Conservation (phyloP, 257 asterid species). For the Linaria vulgaris region DNA sequence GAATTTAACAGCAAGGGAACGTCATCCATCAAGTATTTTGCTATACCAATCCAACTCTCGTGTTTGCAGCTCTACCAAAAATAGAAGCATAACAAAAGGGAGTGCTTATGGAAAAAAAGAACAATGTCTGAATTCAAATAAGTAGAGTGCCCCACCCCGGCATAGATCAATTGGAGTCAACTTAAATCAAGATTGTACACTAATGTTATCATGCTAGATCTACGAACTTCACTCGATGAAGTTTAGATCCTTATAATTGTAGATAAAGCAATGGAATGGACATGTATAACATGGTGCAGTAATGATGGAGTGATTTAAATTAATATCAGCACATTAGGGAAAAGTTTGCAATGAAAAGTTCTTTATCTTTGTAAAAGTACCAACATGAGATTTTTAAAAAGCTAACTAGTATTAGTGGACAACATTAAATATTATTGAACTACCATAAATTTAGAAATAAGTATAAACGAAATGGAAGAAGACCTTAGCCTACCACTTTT, state of each 20-base stretch:
- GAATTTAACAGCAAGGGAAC: slow-evolving; percentile 50
- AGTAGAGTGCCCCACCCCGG: too few species aligned
- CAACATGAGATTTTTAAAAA: not conserved
- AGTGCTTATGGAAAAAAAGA: not conserved
- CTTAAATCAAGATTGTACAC: not conserved
- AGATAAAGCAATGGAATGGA: not conserved
- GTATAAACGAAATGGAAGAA: not conserved
- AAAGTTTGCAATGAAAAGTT: not conserved
- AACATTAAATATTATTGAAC: not conserved
- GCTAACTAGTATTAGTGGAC: not conserved
- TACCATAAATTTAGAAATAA: not conserved
- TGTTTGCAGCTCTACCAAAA: slow-evolving; percentile 63
- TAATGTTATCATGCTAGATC: not conserved
- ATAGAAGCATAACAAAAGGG: slow-evolving; percentile 13
- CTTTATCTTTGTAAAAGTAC: not conserved
- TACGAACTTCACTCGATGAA: not conserved
- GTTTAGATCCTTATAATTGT: not conserved
- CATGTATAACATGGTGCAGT: not conserved
- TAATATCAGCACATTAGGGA: not conserved
- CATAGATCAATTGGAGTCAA: too few species aligned
- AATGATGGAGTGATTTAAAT: not conserved
- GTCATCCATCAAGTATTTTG: slow-evolving; percentile 51
- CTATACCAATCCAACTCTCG: slow-evolving; percentile 56
- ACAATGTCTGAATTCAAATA: not conserved
- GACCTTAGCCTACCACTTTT: not conserved